A percentile compares a stretch with the other conserved stretches of the same genome.
Evolutionary conservation across 1,139 yeast genomes (phyloP).

Genomic region (Lodderomyces metapsilosis): DNA sequence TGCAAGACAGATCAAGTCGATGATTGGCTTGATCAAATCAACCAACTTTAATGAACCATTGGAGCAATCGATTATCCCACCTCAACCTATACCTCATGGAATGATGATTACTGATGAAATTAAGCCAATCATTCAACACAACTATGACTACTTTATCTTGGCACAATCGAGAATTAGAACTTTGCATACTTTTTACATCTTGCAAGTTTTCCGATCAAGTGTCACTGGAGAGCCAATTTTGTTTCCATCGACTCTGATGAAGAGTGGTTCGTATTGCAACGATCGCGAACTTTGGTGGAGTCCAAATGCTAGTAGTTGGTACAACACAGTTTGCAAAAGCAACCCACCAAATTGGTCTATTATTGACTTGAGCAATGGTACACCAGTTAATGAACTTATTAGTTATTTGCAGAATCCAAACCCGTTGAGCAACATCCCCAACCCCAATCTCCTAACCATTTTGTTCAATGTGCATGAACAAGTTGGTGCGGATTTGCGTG

Average conservation of each 20-base stretch:
- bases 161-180: constrained; percentile 88
- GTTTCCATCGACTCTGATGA: constrained; percentile 57
- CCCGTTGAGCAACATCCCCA: constrained; percentile 30
- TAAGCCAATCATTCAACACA: constrained; percentile 27
- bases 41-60: constrained; percentile 74
- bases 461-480: constrained; percentile 73
- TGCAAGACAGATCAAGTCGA: constrained; percentile 70
- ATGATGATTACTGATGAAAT: constrained; percentile 17
- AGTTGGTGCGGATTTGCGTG: constrained; percentile 51
- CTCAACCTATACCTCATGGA: constrained; percentile 30
- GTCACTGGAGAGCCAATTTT: constrained; percentile 59
- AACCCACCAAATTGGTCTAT: constrained; percentile 23
- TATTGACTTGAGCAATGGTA: constrained; percentile 59
- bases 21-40: constrained; percentile 74
- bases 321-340: constrained; percentile 18
- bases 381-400: constrained; percentile 48
- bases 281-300: constrained; percentile 72
- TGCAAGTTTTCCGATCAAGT: constrained; percentile 69
- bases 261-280: constrained; percentile 74
- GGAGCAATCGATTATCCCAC: constrained; percentile 62
- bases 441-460: constrained; percentile 60
- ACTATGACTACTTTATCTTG: constrained; percentile 72
- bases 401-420: constrained; percentile 23
- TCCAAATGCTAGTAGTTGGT: constrained; percentile 60
- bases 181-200: constrained; percentile 71